phyloP scores from a whole-genome alignment of 257 asterid species.

The Knoxia roxburghii region DNA sequence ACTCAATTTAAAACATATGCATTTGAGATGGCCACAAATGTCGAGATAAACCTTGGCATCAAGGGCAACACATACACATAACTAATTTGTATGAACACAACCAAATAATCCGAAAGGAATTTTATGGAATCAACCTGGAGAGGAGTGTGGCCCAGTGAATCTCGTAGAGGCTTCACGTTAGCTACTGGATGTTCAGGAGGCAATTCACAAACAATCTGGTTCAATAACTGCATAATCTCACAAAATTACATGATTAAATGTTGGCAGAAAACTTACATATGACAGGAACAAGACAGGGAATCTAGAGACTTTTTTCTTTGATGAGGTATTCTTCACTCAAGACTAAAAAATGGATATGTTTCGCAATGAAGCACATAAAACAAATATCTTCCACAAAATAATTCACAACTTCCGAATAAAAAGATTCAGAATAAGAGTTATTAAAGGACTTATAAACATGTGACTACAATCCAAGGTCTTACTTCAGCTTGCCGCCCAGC shows the following conservation, averaged over 20 bases:
- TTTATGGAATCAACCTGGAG: slow-evolving; percentile 53
- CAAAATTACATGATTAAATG: not conserved
- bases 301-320: not conserved
- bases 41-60: too few relatives aligned
- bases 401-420: not conserved
- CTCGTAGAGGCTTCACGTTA: slow-evolving; percentile 84
- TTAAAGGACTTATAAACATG: slow-evolving; percentile 8
- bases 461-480: slow-evolving; percentile 24
- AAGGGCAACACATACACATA: not conserved
- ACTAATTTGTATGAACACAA: not conserved
- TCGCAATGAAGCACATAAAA: not conserved
- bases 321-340: not conserved
- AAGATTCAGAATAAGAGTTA: not conserved
- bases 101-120: not conserved
- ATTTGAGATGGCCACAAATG: not conserved
- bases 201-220: slow-evolving; percentile 92
- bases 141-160: slow-evolving; percentile 96
- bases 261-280: not conserved
- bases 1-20: not conserved
- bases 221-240: slow-evolving; percentile 55
- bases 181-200: slow-evolving; percentile 99
- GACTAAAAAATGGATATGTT: not conserved
- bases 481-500: slow-evolving; percentile 99
- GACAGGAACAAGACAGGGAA: not conserved
- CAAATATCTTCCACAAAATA: not conserved